Evolutionary conservation across 2,329 filamentous ascomycete genomes (phyloP).

Genomic region (Aspergillus quadricinctus): DNA sequence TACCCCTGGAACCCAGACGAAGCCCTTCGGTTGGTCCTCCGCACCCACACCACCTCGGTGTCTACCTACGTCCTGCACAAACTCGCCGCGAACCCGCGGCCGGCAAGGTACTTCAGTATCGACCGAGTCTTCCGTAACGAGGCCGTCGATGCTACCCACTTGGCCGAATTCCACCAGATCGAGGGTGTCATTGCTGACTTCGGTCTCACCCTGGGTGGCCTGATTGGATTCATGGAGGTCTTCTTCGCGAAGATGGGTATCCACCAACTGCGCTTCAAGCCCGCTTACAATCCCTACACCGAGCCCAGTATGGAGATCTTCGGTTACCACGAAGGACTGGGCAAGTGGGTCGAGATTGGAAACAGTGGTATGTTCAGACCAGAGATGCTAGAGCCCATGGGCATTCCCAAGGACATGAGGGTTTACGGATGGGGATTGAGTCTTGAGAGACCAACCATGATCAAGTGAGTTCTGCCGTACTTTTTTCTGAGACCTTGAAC

Average conservation of each 20-base stretch:
- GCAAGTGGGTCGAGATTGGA: slow-evolving; percentile 93
- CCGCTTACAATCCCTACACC: slow-evolving; percentile 91
- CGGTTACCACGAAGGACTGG: slow-evolving; percentile 82
- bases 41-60: slow-evolving; percentile 93
- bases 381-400: slow-evolving; percentile 95
- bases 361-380: slow-evolving; percentile 99
- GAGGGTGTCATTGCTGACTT: slow-evolving; percentile 99
- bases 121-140: slow-evolving; percentile 98
- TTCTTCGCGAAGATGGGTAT: slow-evolving; percentile 98
- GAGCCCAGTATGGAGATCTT: slow-evolving; percentile 99
- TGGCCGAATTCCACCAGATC: slow-evolving; percentile 97
- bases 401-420: slow-evolving; percentile 81
- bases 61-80: slow-evolving; percentile 88
- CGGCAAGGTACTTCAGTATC: slow-evolving; percentile 96
- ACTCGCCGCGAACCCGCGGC: slow-evolving; percentile 75
- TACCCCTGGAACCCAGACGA: slow-evolving; percentile 92
- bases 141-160: slow-evolving; percentile 91
- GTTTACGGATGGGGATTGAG: slow-evolving; percentile 93
- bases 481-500: neutral
- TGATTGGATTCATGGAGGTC: slow-evolving; percentile 90
- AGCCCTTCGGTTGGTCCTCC: slow-evolving; percentile 78
- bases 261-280: slow-evolving; percentile 83
- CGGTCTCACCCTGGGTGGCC: slow-evolving; percentile 80
- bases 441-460: slow-evolving; percentile 95
- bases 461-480: slow-evolving; percentile 61